Base-by-base conservation (phyloP, 805 yeast species). In the Candida ulmi region DNA sequence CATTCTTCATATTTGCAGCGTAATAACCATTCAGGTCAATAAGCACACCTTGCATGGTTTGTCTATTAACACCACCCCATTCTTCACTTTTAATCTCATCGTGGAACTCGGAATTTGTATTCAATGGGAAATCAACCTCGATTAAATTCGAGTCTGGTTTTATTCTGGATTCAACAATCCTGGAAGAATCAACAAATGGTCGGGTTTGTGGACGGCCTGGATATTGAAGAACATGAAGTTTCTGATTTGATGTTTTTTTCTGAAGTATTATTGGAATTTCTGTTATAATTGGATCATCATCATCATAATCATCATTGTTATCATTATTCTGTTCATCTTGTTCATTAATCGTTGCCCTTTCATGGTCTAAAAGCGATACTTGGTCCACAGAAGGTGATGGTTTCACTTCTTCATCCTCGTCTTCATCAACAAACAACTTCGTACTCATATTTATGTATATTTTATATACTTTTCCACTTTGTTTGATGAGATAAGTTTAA, bases 101-200 rank as follows among this genome's bases (percentile, higher is more conserved):
- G 54, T 78, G 86, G 51, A 83, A 88, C 33, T 71, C 71, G 6
- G 65, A 52, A 0, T 86, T 83, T 0, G 86, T 83, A 38, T 83
- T 83, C 37, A 87, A 62, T 12, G 96, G 95, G 7, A 85, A 65
- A 44, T 83, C 86, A 28, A 90, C 72, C 56, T 87, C 95, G 44
- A 93, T 63, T 11, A 79, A 68, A 2, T 78, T 74, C 1, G 87
- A 69, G 21, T 71, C 64, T 1, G 74, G 74, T 53, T 88, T 91
- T 43, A 83, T 58, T 31, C 82, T 61, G 0, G 80, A 40, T 19
- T 45, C 44, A 66, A 15, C 62, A 61, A 43, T 65, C 42, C 64
- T 64, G 27, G 54, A 57, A 1, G 53, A 52, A 3, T 57, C 61
- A 2, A 57, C 51, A 30, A 69, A 65, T 0, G 73, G 65, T 37